Conservation (phyloP, 257 asterid species). For the Nicotiana attenuata region DNA sequence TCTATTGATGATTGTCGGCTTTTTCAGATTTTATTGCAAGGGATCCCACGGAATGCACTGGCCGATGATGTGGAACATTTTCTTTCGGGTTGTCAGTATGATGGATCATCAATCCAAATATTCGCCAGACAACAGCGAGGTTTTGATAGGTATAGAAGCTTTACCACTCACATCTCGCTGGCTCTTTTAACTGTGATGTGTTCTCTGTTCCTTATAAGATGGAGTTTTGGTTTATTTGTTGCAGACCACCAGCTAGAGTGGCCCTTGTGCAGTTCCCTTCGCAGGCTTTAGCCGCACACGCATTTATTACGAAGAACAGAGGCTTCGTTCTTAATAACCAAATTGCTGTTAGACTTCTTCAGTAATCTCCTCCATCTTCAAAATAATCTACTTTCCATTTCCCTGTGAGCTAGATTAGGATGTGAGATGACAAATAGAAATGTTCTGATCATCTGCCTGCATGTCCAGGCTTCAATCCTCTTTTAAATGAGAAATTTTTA, state of each 20-base stretch:
- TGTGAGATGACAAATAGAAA: not conserved
- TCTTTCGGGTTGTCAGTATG: constrained; percentile 69
- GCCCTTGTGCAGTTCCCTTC: constrained; percentile 67
- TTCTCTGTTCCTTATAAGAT: not conserved
- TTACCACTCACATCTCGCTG: not conserved
- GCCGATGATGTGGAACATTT: constrained; percentile 73
- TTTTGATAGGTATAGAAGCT: not conserved
- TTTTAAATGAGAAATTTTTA: not conserved
- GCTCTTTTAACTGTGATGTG: not conserved
- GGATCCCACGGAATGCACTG: constrained; percentile 62
- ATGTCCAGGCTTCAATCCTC: not conserved
- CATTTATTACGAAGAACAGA: constrained; percentile 65
- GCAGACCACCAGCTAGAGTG: constrained; percentile 46
- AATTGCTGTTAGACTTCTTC: constrained; percentile 56
- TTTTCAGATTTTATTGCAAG: constrained; percentile 53
- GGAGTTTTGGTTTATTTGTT: constrained; percentile 9
- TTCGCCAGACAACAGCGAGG: constrained; percentile 35
- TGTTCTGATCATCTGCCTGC: not conserved
- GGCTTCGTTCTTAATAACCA: constrained; percentile 66
- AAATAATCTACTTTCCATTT: not conserved
- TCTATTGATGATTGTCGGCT: not conserved
- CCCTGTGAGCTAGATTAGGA: not conserved
- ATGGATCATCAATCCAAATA: constrained; percentile 45
- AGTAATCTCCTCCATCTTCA: constrained; percentile 24
- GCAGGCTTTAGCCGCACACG: constrained; percentile 60